Evolutionary conservation across 2,329 filamentous ascomycete genomes (phyloP).

Genomic region (Paramyrothecium sp.): DNA sequence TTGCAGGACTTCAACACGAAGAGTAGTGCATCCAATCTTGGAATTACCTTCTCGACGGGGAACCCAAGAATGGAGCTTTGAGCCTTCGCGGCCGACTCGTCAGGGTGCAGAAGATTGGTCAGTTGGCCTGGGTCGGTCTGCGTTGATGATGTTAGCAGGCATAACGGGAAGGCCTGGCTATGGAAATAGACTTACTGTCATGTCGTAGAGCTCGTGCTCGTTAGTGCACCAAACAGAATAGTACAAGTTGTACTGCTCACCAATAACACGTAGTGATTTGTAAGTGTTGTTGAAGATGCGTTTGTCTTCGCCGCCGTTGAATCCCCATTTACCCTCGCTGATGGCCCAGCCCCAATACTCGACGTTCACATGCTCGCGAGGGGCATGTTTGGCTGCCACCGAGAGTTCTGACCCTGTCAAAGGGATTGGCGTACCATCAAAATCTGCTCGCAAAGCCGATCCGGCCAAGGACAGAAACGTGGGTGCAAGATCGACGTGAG

Average conservation of each 20-base stretch:
- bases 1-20: conserved; percentile 61
- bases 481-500: conserved; percentile 54
- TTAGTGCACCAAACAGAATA: conserved; percentile 58
- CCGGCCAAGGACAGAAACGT: conserved; percentile 42
- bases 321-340: conserved; percentile 23
- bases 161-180: neutral
- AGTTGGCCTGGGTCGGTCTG: conserved; percentile 51
- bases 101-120: conserved; percentile 19
- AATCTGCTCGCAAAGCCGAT: conserved; percentile 37
- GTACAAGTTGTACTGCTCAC: conserved; percentile 48
- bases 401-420: conserved; percentile 15
- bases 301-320: conserved; percentile 16
- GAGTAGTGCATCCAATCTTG: conserved; percentile 56
- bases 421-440: conserved; percentile 50
- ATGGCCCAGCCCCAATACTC: conserved; percentile 50
- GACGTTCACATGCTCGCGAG: conserved; percentile 48
- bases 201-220: conserved; percentile 46
- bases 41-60: conserved; percentile 37
- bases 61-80: conserved; percentile 25
- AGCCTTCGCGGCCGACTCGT: conserved; percentile 8
- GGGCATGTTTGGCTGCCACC: neutral
- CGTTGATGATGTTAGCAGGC: neutral
- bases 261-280: conserved; percentile 48
- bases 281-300: conserved; percentile 46
- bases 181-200: conserved; percentile 37